phyloP scores from a whole-genome alignment of 2,329 filamentous ascomycete genomes.

The Scytalidium lignicola region DNA sequence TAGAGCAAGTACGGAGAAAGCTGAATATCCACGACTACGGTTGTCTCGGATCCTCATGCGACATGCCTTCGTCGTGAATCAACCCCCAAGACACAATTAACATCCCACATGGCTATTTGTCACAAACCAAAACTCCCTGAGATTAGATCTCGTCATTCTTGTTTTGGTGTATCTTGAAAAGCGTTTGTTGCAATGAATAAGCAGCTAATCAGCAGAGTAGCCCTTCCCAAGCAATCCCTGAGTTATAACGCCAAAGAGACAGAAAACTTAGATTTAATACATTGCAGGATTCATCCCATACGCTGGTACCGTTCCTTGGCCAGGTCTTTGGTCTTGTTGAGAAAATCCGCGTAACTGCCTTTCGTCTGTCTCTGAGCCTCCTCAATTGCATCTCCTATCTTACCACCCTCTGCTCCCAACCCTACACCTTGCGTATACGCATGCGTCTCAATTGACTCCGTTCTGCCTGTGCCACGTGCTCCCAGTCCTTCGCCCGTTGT shows the following conservation, averaged over 20 bases:
- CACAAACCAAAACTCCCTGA: too few species aligned
- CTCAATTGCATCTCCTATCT: constrained; percentile 61
- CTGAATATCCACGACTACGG: too few species aligned
- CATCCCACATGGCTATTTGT: too few species aligned
- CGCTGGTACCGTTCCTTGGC: constrained; percentile 61
- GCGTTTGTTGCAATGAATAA: too few species aligned
- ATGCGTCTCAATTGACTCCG: constrained; percentile 57
- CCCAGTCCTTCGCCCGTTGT: constrained; percentile 60
- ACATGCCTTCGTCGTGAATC: too few species aligned
- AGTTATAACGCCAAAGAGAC: background rate
- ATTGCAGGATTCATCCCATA: constrained; percentile 33
- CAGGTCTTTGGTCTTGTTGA: constrained; percentile 59
- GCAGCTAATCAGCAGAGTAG: too few species aligned
- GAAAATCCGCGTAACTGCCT: constrained; percentile 55
- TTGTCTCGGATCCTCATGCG: too few species aligned
- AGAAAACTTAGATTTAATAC: background rate
- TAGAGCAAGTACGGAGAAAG: too few species aligned
- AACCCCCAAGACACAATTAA: too few species aligned
- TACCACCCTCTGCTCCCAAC: constrained; percentile 63
- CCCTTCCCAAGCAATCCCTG: background rate
- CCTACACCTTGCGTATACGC: constrained; percentile 66
- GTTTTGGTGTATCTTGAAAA: too few species aligned
- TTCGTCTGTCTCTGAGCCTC: constrained; percentile 58
- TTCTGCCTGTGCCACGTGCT: constrained; percentile 56
- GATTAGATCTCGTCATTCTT: too few species aligned